Evolutionary conservation across 2,329 filamentous ascomycete genomes (phyloP), one percentile per base, ranked within the genome.

Genomic region (Alternaria infectoria): DNA sequence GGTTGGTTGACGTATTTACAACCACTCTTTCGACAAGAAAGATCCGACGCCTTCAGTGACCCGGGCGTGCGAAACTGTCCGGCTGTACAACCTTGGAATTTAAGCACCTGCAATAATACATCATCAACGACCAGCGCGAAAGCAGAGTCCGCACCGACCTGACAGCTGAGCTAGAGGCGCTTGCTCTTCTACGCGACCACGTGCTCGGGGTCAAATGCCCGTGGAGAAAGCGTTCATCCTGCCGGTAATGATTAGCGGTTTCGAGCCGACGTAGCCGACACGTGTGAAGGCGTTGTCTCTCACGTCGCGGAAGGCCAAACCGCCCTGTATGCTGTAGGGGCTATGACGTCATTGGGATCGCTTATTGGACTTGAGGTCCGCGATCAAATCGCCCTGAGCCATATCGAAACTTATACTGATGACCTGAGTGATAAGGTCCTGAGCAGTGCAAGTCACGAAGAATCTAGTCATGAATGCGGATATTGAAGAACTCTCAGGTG

Each of bases 321-420:
- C 32, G 32, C 15, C 32, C 32, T 36, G 15, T n/a, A 5, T 36
- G 15, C 15, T 36, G 15, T 36, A 36, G 15, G 36, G 36, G n/a
- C n/a, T 10, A 40, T 40, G 36, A 40, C n/a, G 36, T 40, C n/a
- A 40, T 40, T 17, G 36, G 36, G n/a, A 2, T 40, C 36, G 36
- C 8, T 17, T 0, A 1, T 40, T 40, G 15, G 36, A 17, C 36
- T 17, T 1, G n/a, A 0, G n/a, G 36, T 17, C 2, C 36, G n/a
- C n/a, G 15, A 0, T n/a, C 32, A n/a, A 0, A n/a, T 17, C 2
- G 15, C 2, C 32, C 1, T 15, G 1, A 1, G 32, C 15, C 0
- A 17, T 40, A 1, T 40, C 32, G 1, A 40, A 10, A 40, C 0
- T 0, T 40, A n/a, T 3, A 0, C 8, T 3, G 2, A 10, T 40